phyloP scores from a whole-genome alignment of 768 basidiomycete species.

The Boletus pseudopeckii region DNA sequence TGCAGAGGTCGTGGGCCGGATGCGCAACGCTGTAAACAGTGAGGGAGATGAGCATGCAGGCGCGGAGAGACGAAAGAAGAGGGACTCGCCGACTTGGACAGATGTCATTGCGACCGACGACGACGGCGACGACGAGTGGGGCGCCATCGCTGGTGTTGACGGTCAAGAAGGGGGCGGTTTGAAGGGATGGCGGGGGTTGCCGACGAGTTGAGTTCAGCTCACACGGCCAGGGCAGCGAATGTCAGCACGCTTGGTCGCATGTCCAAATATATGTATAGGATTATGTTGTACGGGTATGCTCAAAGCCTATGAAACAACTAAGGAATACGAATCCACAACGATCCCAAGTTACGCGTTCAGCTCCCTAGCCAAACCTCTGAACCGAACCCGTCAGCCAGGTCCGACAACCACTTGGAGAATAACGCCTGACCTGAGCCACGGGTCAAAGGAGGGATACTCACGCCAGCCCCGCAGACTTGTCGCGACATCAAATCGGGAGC shows the following conservation, averaged over 20 bases:
- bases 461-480: constrained; percentile 9
- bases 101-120: constrained; percentile 68
- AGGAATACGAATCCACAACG: constrained; percentile 21
- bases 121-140: constrained; percentile 64
- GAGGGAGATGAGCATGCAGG: constrained; percentile 3
- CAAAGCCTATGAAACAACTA: constrained; percentile 18
- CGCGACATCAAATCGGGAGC: constrained; percentile 1
- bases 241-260: not conserved
- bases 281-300: constrained; percentile 37
- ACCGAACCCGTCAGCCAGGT: constrained; percentile 6
- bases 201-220: constrained; percentile 24
- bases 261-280: constrained; percentile 16
- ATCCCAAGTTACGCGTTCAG: constrained; percentile 29
- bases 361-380: constrained; percentile 4
- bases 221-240: constrained; percentile 16
- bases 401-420: not conserved
- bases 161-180: constrained; percentile 14
- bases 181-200: constrained; percentile 30
- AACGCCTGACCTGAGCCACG: constrained; percentile 16
- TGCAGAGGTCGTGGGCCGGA: constrained; percentile 82
- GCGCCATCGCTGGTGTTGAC: constrained; percentile 57
- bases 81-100: constrained; percentile 88
- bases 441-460: constrained; percentile 13
- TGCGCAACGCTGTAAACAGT: constrained; percentile 68
- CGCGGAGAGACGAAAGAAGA: not conserved